phyloP scores from a whole-genome alignment of 148 eudicot species.

The Polygonum aviculare region DNA sequence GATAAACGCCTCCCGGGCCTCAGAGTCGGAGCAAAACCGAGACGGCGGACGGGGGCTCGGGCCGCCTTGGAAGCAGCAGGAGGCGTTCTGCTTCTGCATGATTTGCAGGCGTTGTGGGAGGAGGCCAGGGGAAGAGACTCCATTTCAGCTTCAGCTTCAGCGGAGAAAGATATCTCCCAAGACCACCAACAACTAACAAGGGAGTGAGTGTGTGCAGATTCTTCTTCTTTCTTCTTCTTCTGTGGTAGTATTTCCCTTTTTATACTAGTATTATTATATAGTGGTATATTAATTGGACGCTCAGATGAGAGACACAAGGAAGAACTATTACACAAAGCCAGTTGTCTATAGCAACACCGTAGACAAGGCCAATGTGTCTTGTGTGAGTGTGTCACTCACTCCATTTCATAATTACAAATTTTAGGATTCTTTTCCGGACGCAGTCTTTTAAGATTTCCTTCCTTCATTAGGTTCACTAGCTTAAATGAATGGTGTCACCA shows the following conservation, averaged over 20 bases:
- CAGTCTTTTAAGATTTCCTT: too few relatives aligned
- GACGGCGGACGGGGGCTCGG: slow-evolving; percentile 1
- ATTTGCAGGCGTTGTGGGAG: background rate
- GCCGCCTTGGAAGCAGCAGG: background rate
- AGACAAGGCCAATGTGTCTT: background rate
- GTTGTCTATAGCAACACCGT: background rate
- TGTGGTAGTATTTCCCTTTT: too few relatives aligned
- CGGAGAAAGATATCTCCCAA: background rate
- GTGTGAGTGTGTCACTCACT: background rate
- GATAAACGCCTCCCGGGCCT: slow-evolving; percentile 1
- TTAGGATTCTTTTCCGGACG: background rate
- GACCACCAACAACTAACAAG: too few relatives aligned
- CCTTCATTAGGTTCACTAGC: too few relatives aligned
- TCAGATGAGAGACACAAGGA: background rate
- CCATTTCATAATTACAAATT: background rate
- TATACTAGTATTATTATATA: too few relatives aligned
- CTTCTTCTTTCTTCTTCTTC: too few relatives aligned
- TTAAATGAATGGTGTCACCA: too few relatives aligned
- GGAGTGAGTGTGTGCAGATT: too few relatives aligned
- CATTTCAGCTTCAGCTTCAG: background rate
- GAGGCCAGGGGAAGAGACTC: background rate
- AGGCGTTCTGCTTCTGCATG: background rate
- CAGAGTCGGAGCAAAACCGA: slow-evolving; percentile 25
- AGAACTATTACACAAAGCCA: background rate
- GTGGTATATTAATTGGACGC: too few relatives aligned